Base-by-base conservation (phyloP, 352 stramenopile genomes). In the Phytophthora chlamydospora region DNA sequence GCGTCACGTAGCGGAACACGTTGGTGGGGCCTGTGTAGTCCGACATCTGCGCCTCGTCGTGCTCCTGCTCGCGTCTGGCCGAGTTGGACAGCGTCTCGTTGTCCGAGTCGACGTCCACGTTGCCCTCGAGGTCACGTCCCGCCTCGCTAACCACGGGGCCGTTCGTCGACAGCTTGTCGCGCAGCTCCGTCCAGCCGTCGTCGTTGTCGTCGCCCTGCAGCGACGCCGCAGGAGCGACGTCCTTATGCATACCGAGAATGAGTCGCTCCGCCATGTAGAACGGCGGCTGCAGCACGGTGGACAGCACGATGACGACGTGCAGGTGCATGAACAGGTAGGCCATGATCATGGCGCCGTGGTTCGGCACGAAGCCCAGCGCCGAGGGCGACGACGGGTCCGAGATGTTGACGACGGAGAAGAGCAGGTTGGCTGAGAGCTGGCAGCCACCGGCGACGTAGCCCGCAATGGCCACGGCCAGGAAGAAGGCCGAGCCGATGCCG, bases 181-280 rank as follows among this genome's bases (percentile, higher is more conserved):
- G 44, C n/a, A 68, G 43, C 11, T 73, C 57, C 38, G 68, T 58
- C 50, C 52, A 73, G 40, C 58, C 64, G 16, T 68, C 52, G 16
- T 68, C 59, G 27, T 63, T 45, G 2, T 69, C 50, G 27, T 32
- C 55, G 21, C 41, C 46, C 35, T 63, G 44, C 32, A 59, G 33
- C 32, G 40, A 21, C 7, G 36, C 41, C 6, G 12, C 42, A 33
- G 53, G 35, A 6, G 61, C 44, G 9, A 36, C 27, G 31, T 56
- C 46, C 44, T 65, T 62, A 51, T 84, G 75, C 60, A 84, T 76
- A 16, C 73, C 70, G 13, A 84, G 49, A 11, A 84, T 59, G 39
- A 81, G 42, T n/a, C 75, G 65, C 24, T 84, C 72, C 4, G 70
- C 51, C 48, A 80, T 75, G 52, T 80, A 78, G 51, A 81, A 79